These are phyloP conservation scores for Mycosphaerella sp. DNA, from an alignment of 2,329 filamentous ascomycete genomes.

Conservation along the genomic window DNA sequence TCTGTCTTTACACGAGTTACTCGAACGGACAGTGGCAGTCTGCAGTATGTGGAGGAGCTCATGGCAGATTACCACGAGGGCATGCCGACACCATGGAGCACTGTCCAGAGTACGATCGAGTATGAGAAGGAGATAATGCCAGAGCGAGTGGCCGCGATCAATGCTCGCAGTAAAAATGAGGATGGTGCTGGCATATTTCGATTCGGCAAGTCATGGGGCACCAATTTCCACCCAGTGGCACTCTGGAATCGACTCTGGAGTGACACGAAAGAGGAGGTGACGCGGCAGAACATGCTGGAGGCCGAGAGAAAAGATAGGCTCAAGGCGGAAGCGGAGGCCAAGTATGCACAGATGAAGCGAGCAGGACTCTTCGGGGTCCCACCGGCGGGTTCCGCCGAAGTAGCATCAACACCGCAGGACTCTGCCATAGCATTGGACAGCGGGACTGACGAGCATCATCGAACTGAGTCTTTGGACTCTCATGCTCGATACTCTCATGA, in stretches of 20 bases:
- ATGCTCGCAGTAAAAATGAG: constrained; percentile 32
- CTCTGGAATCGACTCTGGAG: constrained; percentile 45
- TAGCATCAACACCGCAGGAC: constrained; percentile 23
- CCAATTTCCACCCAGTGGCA: constrained; percentile 49
- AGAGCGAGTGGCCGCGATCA: constrained; percentile 20
- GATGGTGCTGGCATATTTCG: constrained; percentile 42
- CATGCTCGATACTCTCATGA: constrained; percentile 13
- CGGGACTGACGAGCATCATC: constrained; percentile 16
- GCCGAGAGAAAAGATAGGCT: constrained; percentile 36
- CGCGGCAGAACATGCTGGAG: constrained; percentile 36
- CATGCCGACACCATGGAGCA: constrained; percentile 13
- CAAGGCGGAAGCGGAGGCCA: constrained; percentile 44
- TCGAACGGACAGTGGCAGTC: constrained; percentile 28
- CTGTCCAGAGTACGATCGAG: constrained; percentile 18
- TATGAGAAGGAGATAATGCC: constrained; percentile 20
- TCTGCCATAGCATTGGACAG: constrained; percentile 27
- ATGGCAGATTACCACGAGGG: constrained; percentile 36
- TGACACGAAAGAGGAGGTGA: constrained; percentile 39
- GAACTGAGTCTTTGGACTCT: constrained; percentile 15
- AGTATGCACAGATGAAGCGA: constrained; percentile 50
- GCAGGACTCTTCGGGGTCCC: constrained; percentile 41
- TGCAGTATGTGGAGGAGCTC: constrained; percentile 33
- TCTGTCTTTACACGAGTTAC: constrained; percentile 53
- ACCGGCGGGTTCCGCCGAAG: constrained; percentile 1
- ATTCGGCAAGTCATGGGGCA: constrained; percentile 50